phyloP scores from a whole-genome alignment of 2,329 filamentous ascomycete species.

The Epichloe sibirici region DNA sequence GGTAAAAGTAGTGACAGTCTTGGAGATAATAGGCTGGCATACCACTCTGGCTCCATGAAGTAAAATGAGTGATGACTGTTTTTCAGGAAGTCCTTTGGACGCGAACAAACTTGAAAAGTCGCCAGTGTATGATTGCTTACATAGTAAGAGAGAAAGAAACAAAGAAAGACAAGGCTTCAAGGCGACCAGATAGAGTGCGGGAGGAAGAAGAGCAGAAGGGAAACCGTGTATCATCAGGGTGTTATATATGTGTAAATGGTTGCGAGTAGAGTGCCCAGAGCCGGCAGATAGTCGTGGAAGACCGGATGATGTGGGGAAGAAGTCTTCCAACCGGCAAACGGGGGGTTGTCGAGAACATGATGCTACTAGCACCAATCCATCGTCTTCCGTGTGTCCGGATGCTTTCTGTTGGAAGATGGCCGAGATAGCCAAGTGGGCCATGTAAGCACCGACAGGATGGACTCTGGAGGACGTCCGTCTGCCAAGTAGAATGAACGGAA shows the following conservation, averaged over 20 bases:
- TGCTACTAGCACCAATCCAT: neutral
- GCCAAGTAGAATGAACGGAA: neutral
- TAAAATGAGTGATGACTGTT: too few species aligned
- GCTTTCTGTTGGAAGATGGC: neutral
- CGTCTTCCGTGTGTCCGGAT: neutral
- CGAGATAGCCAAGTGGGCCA: neutral
- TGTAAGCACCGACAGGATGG: slow-evolving; percentile 13
- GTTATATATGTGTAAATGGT: neutral
- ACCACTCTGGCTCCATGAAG: slow-evolving; percentile 21
- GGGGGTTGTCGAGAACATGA: neutral
- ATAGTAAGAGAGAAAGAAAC: neutral
- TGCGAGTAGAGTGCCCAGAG: neutral
- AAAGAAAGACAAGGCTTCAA: neutral
- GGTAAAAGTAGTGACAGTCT: slow-evolving; percentile 89
- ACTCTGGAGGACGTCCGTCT: neutral
- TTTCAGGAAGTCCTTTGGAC: too few species aligned
- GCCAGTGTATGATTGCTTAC: neutral
- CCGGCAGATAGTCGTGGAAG: neutral
- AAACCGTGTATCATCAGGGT: neutral
- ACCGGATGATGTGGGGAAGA: neutral
- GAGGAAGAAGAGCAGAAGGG: neutral
- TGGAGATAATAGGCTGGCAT: slow-evolving; percentile 77
- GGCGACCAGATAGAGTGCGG: neutral
- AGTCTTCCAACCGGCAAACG: neutral
- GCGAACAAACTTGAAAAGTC: too few species aligned